These are phyloP conservation scores for Lepidium campestre DNA, from an alignment of 441 rosid genomes.

Conservation along the genomic window DNA sequence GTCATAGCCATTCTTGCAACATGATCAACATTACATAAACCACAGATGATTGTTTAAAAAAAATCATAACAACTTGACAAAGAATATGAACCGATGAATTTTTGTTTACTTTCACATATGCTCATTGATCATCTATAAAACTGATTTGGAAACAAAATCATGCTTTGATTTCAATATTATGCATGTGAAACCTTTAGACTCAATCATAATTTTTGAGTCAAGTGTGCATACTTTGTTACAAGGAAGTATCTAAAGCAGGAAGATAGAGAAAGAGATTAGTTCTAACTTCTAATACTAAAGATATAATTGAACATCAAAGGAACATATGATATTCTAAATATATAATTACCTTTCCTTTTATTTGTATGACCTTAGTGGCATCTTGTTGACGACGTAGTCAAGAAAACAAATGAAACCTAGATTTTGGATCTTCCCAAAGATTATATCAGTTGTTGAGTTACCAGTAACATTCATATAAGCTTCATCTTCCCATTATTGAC, in stretches of 20 bases:
- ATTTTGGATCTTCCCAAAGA: constrained; percentile 64
- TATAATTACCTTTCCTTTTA: constrained; percentile 55
- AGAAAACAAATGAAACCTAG: constrained; percentile 60
- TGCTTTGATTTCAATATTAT: constrained; percentile 61
- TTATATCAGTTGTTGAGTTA: constrained; percentile 52
- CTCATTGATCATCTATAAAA: no score
- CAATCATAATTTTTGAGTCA: constrained; percentile 43
- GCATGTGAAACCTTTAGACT: constrained; percentile 20
- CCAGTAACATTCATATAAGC: constrained; percentile 53
- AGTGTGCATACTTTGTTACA: constrained; percentile 70
- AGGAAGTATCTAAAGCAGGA: constrained; percentile 49
- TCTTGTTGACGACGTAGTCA: constrained; percentile 68
- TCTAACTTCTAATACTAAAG: not conserved
- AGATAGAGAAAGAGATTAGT: not conserved
- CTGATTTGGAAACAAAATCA: no score
- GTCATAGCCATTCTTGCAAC: constrained; percentile 83
- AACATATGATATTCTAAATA: no score
- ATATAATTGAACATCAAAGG: no score
- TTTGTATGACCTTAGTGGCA: constrained; percentile 71
- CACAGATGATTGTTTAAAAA: not conserved
- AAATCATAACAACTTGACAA: no score
- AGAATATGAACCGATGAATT: no score
- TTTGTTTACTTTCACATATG: no score
- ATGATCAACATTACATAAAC: constrained; percentile 67
- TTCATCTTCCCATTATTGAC: constrained; percentile 72